Evolutionary conservation across 345 rosid species (phyloP).

Genomic region (Aquilaria malaccensis): DNA sequence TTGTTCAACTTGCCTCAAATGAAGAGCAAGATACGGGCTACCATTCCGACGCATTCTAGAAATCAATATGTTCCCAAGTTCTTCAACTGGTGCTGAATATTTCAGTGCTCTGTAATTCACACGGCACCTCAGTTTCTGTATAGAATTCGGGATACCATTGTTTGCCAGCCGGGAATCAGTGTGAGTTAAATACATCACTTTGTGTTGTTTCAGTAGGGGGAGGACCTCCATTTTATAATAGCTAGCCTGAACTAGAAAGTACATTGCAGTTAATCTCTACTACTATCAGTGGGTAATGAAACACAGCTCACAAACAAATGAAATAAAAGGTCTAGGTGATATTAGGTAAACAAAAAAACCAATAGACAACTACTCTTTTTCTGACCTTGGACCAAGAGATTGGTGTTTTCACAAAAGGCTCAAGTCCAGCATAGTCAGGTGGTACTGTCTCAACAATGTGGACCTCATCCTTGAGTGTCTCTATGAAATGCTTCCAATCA

Average conservation of each 20-base stretch:
- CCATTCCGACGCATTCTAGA: conserved; percentile 73
- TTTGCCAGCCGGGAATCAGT: conserved; percentile 94
- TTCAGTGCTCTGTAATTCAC: conserved; percentile 78
- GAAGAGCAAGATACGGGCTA: conserved; percentile 88
- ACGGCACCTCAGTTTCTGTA: conserved; percentile 87
- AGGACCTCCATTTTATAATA: conserved; percentile 79
- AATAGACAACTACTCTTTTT: not conserved
- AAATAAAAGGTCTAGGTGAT: not conserved
- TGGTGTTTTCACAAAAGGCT: conserved; percentile 75
- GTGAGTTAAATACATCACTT: conserved; percentile 81
- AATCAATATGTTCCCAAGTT: conserved; percentile 66
- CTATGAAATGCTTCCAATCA: conserved; percentile 86
- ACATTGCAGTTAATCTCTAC: conserved; percentile 1
- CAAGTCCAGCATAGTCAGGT: conserved; percentile 41
- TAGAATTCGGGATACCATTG: conserved; percentile 54
- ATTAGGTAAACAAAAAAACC: not conserved
- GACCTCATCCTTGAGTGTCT: conserved; percentile 69
- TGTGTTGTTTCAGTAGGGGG: conserved; percentile 75
- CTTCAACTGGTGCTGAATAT: conserved; percentile 77
- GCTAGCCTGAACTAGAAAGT: conserved; percentile 50
- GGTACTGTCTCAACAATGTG: conserved; percentile 82
- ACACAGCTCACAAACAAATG: not conserved
- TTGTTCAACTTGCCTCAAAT: conserved; percentile 56
- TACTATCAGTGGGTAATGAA: not conserved
- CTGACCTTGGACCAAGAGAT: conserved; percentile 94